Evolutionary conservation across 208 protist genomes (phyloP).

Genomic region (Novymonas esmeraldas): DNA sequence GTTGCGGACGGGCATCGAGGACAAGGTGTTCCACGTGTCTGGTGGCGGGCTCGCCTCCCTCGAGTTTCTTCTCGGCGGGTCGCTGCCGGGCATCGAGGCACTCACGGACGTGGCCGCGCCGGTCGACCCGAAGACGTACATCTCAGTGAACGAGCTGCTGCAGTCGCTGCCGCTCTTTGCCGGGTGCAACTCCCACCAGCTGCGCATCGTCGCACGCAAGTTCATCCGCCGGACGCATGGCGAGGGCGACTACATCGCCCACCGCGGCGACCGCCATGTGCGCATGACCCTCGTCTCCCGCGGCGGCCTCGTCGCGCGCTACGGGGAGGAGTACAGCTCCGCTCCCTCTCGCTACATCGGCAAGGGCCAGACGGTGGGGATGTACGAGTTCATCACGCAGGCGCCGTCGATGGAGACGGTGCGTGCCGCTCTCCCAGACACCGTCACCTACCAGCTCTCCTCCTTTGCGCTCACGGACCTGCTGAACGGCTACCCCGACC

Average conservation of each 20-base stretch:
- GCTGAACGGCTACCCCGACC: constrained; percentile 70
- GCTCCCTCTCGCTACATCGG: constrained; percentile 59
- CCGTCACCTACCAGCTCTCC: constrained; percentile 81
- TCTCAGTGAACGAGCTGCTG: constrained; percentile 67
- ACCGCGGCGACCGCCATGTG: constrained; percentile 60
- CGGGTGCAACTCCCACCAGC: constrained; percentile 74
- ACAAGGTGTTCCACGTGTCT: constrained; percentile 94
- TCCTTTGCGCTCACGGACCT: constrained; percentile 71
- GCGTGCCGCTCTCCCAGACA: constrained; percentile 65
- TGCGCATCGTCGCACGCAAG: constrained; percentile 59
- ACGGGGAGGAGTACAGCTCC: constrained; percentile 54
- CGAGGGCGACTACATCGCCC: constrained; percentile 76
- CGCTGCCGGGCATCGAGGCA: constrained; percentile 86
- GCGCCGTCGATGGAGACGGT: constrained; percentile 68
- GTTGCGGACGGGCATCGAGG: constrained; percentile 37
- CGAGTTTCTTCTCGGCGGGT: constrained; percentile 96
- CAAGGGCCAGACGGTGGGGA: constrained; percentile 67
- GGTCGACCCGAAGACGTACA: constrained; percentile 31
- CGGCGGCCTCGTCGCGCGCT: constrained; percentile 58
- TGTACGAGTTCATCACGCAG: constrained; percentile 86
- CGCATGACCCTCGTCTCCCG: constrained; percentile 72
- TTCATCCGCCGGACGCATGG: constrained; percentile 61
- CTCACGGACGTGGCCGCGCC: constrained; percentile 66
- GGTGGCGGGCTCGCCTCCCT: constrained; percentile 98
- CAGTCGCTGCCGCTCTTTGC: constrained; percentile 73